Base-by-base conservation (phyloP, 2,329 filamentous ascomycete species). In the Aplosporella prunicola region DNA sequence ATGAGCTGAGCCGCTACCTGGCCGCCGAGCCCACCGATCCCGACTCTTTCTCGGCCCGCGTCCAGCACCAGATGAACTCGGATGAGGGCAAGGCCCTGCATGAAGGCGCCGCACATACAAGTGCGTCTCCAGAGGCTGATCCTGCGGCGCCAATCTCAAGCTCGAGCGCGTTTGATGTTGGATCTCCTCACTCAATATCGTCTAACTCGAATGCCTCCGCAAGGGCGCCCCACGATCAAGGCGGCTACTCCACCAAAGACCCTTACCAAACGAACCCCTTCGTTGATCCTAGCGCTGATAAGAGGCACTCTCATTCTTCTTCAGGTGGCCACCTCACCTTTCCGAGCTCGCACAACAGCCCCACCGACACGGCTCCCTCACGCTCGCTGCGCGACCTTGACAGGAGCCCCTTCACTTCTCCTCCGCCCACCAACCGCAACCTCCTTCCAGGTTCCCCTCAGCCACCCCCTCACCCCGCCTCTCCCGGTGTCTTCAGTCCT, bases 11-110 rank as follows among this genome's bases (percentile, higher is more conserved):
- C 9, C 50, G 45, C 29, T 57, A 45, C 39, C 43, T 57, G 20
- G 40, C 55, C 26, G 55, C 51, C 35, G 56, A 56, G 41, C 55
- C 52, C 2, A 13, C 43, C 0, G 52, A 53, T 24, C 58, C 64
- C 1, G 57, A 61, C 39, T 67, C 67, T 0, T 66, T 68, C 42
- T 62, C 67, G 2, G 60, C 63, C 36, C 47, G 51, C 17, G 46
- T 69, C 7, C 68, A 67, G 39, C 67, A 67, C 18, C 64, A 61
- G 47, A 72, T 73, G 69, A 58, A 67, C 39, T 60, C 60, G 7
- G 69, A 73, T 41, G 69, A 73, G 53, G 69, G 65, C 5, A 56
- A 56, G 38, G 67, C 67, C 8, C 51, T 73, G 35, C 68, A 72
- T 32, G 57, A 66, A 32, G 63, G 56, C 24, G 48, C 51, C 32